phyloP scores from a whole-genome alignment of 495 filamentous ascomycete species.

The Hypoxylon crocopeplum region DNA sequence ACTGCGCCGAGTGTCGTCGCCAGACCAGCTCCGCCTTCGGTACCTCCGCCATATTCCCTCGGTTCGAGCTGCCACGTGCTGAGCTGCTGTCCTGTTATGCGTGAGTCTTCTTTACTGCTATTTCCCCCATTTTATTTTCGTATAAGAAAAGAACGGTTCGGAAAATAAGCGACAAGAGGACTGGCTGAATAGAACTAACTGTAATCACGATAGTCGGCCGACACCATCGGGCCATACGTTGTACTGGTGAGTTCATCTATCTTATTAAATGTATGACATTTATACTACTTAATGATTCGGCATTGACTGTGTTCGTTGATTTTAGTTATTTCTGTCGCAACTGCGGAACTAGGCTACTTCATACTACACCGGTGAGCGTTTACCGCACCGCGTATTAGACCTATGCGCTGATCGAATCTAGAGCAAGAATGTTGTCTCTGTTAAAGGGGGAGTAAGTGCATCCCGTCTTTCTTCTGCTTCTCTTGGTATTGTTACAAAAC shows the following conservation, averaged over 20 bases:
- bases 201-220: slow-evolving; percentile 37
- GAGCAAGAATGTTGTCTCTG: slow-evolving; percentile 59
- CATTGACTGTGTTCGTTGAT: slow-evolving; percentile 7
- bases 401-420: slow-evolving; percentile 24
- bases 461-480: neutral
- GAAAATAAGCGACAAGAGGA: neutral
- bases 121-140: neutral
- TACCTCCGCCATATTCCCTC: slow-evolving; percentile 70
- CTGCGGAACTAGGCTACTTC: slow-evolving; percentile 66
- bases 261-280: neutral
- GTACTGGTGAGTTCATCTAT: slow-evolving; percentile 48
- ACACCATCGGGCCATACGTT: slow-evolving; percentile 53
- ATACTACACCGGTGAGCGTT: slow-evolving; percentile 54
- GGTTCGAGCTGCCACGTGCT: slow-evolving; percentile 57
- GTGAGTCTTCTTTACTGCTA: slow-evolving; percentile 40
- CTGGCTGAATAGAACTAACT: neutral
- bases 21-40: slow-evolving; percentile 74
- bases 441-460: slow-evolving; percentile 60
- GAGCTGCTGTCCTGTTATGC: slow-evolving; percentile 55
- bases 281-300: slow-evolving; percentile 5
- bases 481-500: too few species aligned
- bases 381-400: neutral
- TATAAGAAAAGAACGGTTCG: too few species aligned
- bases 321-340: slow-evolving; percentile 63
- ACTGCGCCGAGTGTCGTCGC: slow-evolving; percentile 70